Conservation (phyloP, 2,329 filamentous ascomycete genomes). For the Nectriaceae sp. region DNA sequence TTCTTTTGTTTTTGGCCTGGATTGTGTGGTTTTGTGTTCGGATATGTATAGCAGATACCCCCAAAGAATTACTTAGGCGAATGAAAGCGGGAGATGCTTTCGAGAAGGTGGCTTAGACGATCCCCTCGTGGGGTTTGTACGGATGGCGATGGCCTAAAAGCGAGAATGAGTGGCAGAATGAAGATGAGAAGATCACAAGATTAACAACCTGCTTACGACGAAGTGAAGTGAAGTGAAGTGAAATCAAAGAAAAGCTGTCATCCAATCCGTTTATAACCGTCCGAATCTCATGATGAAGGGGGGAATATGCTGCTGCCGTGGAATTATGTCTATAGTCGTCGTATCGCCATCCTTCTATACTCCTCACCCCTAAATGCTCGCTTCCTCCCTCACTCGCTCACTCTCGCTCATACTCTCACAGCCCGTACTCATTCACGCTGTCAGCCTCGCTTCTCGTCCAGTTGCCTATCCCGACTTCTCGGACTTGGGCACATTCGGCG, state of each 20-base stretch:
- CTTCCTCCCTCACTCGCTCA: too few relatives aligned
- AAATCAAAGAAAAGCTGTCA: too few relatives aligned
- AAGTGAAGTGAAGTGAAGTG: too few relatives aligned
- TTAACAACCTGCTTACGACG: too few relatives aligned
- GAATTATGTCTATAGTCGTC: not conserved
- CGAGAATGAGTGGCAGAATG: not conserved
- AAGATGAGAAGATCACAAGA: not conserved
- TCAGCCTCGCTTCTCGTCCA: not conserved
- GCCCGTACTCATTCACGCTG: not conserved
- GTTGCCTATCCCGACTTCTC: not conserved
- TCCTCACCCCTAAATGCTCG: too few relatives aligned
- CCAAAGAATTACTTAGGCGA: slow-evolving; percentile 13
- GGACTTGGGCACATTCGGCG: slow-evolving; percentile 22
- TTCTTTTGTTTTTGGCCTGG: slow-evolving; percentile 21
- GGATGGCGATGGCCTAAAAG: not conserved
- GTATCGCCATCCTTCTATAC: not conserved
- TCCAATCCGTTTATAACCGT: not conserved
- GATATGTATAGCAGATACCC: slow-evolving; percentile 33
- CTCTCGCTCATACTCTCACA: not conserved
- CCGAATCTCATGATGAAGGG: not conserved
- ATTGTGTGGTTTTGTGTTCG: not conserved
- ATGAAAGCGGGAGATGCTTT: not conserved
- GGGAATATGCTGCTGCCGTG: not conserved
- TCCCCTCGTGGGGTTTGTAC: too few relatives aligned
- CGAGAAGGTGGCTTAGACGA: not conserved